A percentile compares a stretch with the other conserved stretches of the same genome.
Evolutionary conservation across 2,329 filamentous ascomycete genomes (phyloP).

Genomic region (Cryphonectria radicalis): DNA sequence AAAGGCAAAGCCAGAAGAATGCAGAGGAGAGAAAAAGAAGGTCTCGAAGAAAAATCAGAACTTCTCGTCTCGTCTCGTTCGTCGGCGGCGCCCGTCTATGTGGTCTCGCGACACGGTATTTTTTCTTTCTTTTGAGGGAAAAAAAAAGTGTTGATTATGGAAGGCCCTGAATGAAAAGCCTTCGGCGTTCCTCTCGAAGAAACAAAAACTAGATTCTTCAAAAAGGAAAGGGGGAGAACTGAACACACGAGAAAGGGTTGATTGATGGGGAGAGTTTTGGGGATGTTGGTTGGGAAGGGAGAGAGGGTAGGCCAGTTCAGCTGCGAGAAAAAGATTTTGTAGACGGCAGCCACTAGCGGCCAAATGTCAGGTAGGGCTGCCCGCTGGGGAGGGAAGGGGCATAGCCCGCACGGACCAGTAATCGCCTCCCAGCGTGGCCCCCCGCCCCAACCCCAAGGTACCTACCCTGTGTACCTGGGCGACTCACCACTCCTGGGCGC

Average conservation of each 20-base stretch:
- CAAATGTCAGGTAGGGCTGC: slow-evolving; percentile 33
- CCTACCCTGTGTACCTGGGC: not conserved
- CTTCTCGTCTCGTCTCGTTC: slow-evolving; percentile 23
- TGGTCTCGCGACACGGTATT: slow-evolving; percentile 24
- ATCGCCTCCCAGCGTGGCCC: slow-evolving; percentile 4
- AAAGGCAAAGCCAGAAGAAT: slow-evolving; percentile 21
- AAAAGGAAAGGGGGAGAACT: slow-evolving; percentile 49
- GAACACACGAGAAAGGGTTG: slow-evolving; percentile 39
- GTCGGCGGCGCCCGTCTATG: slow-evolving; percentile 22
- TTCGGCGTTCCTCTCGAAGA: slow-evolving; percentile 48
- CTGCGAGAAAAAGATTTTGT: slow-evolving; percentile 32
- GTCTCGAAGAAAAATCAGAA: slow-evolving; percentile 18
- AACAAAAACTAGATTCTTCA: slow-evolving; percentile 46
- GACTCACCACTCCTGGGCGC: not conserved
- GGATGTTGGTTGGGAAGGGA: slow-evolving; percentile 37
- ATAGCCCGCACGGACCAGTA: slow-evolving; percentile 24
- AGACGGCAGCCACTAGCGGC: slow-evolving; percentile 25
- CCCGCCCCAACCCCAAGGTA: not conserved
- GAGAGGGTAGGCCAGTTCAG: slow-evolving; percentile 30
- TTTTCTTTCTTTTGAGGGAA: not conserved
- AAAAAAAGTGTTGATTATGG: not conserved
- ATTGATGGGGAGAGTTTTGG: slow-evolving; percentile 28
- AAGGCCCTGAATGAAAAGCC: slow-evolving; percentile 33
- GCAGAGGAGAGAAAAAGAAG: slow-evolving; percentile 24
- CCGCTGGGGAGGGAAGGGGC: slow-evolving; percentile 30